Conservation (phyloP, 768 basidiomycete genomes). For the Rhizopogon vulgaris region DNA sequence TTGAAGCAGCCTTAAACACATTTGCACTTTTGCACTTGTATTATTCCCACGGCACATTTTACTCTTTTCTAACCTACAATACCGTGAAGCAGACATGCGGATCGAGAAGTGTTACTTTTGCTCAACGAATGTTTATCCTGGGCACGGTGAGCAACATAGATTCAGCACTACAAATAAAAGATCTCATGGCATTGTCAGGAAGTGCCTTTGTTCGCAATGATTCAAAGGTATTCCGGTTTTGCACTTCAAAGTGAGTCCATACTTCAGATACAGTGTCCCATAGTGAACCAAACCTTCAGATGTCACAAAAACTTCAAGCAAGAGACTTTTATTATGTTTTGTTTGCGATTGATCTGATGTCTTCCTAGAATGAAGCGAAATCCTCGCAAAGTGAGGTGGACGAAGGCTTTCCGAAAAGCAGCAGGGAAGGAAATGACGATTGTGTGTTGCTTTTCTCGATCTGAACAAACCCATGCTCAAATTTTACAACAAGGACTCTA, state of each 20-base stretch:
- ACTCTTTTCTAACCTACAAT: neutral
- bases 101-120: conserved; percentile 99
- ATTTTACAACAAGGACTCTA: conserved; percentile 70
- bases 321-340: conserved; percentile 12
- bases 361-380: conserved; percentile 91
- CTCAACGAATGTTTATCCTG: conserved; percentile 93
- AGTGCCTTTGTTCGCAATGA: conserved; percentile 96
- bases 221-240: conserved; percentile 96
- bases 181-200: conserved; percentile 37
- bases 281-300: conserved; percentile 35
- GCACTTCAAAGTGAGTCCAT: conserved; percentile 82
- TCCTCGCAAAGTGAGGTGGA: conserved; percentile 98
- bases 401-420: conserved; percentile 97
- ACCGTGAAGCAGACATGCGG: conserved; percentile 49
- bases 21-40: too few species aligned
- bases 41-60: conserved; percentile 20
- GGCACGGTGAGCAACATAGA: conserved; percentile 59
- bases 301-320: conserved; percentile 99
- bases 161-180: neutral
- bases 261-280: neutral
- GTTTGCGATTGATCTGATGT: conserved; percentile 1
- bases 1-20: too few species aligned
- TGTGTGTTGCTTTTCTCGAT: conserved; percentile 40
- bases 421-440: conserved; percentile 99
- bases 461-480: neutral